A percentile compares a stretch with the other conserved stretches of the same genome.
phyloP scores from a whole-genome alignment of 2,329 filamentous ascomycete species.

The Phialophora verrucosa region DNA sequence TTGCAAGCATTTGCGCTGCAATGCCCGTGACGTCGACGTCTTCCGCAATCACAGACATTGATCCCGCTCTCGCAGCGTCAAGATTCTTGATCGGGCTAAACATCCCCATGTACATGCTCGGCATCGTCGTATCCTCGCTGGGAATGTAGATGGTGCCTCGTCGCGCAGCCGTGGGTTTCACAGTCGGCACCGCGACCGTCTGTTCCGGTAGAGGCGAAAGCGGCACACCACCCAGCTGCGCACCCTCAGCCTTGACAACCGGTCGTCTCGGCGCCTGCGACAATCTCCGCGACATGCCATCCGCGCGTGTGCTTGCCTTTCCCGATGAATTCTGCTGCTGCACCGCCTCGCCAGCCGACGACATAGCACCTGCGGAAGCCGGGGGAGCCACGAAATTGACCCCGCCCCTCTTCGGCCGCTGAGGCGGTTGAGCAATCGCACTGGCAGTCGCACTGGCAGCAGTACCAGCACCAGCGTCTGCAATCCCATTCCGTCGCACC shows the following conservation, averaged over 20 bases:
- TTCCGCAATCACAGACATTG: not conserved
- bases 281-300: slow-evolving; percentile 5
- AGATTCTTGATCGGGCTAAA: slow-evolving; percentile 50
- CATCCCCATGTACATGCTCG: slow-evolving; percentile 52
- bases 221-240: not conserved
- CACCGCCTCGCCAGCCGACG: not conserved
- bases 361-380: not conserved
- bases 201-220: slow-evolving; percentile 22
- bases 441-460: not conserved
- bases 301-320: not conserved
- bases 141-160: slow-evolving; percentile 52
- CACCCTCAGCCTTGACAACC: slow-evolving; percentile 8
- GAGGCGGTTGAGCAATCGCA: slow-evolving; percentile 46
- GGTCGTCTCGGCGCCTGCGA: slow-evolving; percentile 25
- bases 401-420: slow-evolving; percentile 47
- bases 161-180: slow-evolving; percentile 40
- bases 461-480: slow-evolving; percentile 21
- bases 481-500: slow-evolving; percentile 13
- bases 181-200: not conserved
- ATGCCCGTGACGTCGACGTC: slow-evolving; percentile 41
- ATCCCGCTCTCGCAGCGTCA: slow-evolving; percentile 6
- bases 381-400: slow-evolving; percentile 37
- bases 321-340: not conserved
- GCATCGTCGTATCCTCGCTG: slow-evolving; percentile 49
- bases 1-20: slow-evolving; percentile 46